Conservation (phyloP, 2,329 filamentous ascomycete genomes). For the Botrytis medusae region DNA sequence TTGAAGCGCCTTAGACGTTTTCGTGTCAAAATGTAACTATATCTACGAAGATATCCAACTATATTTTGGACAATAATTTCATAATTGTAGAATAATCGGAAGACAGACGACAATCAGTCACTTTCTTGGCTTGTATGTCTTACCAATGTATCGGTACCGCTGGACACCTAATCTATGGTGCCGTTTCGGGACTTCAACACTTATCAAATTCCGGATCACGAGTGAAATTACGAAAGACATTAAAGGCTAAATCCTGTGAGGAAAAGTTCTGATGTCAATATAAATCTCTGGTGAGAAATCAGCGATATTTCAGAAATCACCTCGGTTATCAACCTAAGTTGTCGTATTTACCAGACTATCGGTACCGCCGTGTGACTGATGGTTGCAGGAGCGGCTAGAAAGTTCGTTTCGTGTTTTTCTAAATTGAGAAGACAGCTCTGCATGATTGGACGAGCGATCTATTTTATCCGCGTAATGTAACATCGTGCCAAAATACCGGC, state of each 20-base stretch:
- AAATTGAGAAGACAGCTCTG: background rate
- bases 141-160: background rate
- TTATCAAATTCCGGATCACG: background rate
- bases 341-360: background rate
- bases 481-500: background rate
- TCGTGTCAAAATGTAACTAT: background rate
- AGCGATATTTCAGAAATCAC: background rate
- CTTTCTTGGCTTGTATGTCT: background rate
- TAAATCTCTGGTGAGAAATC: background rate
- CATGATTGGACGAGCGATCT: background rate
- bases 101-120: background rate
- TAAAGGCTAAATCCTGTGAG: background rate
- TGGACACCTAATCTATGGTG: background rate
- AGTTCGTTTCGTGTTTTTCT: background rate
- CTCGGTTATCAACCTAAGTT: background rate
- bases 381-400: background rate
- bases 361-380: constrained; percentile 1
- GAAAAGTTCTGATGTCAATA: background rate
- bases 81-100: background rate
- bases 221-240: background rate
- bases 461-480: background rate
- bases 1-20: background rate
- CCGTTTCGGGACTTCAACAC: background rate
- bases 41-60: background rate
- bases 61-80: background rate